These are phyloP conservation scores for Pseudopyrenochaeta lycopersici DNA, from an alignment of 2,329 filamentous ascomycete species.

Conservation along the genomic window DNA sequence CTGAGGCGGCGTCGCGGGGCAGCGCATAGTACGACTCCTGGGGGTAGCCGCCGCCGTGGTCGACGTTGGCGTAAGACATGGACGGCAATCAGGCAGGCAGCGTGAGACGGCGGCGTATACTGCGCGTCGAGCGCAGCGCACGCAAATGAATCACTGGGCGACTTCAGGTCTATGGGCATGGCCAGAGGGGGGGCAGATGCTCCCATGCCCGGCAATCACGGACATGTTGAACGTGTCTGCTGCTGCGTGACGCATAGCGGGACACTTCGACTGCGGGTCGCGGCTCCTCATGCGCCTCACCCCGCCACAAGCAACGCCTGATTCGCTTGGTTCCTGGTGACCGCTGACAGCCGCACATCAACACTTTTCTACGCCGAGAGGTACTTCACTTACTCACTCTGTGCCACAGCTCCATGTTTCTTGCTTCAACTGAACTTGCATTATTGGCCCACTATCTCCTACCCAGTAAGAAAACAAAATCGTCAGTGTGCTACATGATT, in stretches of 20 bases:
- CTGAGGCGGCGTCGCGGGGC: slow-evolving; percentile 35
- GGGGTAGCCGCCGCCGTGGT: slow-evolving; percentile 26
- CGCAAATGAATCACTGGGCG: slow-evolving; percentile 4
- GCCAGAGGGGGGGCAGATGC: slow-evolving; percentile 4
- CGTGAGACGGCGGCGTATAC: slow-evolving; percentile 10
- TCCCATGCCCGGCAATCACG: slow-evolving; percentile 11
- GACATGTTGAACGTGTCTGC: slow-evolving; percentile 15
- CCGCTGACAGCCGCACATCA: too few species aligned
- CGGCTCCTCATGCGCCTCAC: slow-evolving; percentile 3
- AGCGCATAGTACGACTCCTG: slow-evolving; percentile 35
- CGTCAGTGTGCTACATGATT: too few species aligned
- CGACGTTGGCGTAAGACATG: slow-evolving; percentile 39
- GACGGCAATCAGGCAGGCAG: slow-evolving; percentile 8
- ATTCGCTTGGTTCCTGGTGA: slow-evolving; percentile 15
- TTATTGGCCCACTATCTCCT: too few species aligned
- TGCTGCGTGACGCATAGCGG: slow-evolving; percentile 21
- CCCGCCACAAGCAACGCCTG: background rate
- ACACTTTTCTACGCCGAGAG: too few species aligned
- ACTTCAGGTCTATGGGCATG: slow-evolving; percentile 4
- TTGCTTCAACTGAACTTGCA: too few species aligned
- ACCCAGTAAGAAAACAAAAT: too few species aligned
- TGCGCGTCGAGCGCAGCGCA: slow-evolving; percentile 3
- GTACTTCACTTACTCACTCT: too few species aligned
- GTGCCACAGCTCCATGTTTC: too few species aligned
- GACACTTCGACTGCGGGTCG: slow-evolving; percentile 10